A percentile compares a stretch with the other conserved stretches of the same genome.
These are phyloP conservation scores for Coelastrella sp. DNA, from an alignment of 139 green algal genomes.

Conservation along the genomic window DNA sequence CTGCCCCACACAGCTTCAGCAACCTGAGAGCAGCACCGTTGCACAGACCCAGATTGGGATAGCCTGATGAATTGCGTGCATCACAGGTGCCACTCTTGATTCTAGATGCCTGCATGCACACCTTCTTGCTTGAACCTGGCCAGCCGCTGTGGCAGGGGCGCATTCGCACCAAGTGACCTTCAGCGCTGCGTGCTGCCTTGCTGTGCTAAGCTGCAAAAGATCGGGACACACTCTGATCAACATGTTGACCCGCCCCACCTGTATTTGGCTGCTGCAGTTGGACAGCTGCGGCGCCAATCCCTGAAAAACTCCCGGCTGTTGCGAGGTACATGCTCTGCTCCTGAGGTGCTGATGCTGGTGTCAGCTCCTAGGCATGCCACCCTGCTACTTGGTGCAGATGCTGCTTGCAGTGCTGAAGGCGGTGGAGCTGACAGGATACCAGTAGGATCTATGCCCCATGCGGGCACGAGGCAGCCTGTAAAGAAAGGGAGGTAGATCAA, in stretches of 20 bases:
- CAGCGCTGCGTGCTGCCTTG: background rate
- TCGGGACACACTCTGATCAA: too few relatives aligned
- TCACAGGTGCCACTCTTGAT: too few relatives aligned
- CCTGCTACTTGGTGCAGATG: background rate
- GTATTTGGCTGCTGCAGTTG: constrained; percentile 34
- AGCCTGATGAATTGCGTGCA: too few relatives aligned
- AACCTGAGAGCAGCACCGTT: constrained; percentile 20
- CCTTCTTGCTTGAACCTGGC: background rate
- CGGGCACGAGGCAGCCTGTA: constrained; percentile 1
- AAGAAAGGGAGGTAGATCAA: background rate
- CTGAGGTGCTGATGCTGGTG: background rate
- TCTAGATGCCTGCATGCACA: too few relatives aligned
- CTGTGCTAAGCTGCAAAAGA: too few relatives aligned
- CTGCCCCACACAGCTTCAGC: constrained; percentile 17
- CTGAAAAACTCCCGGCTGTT: constrained; percentile 26
- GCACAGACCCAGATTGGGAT: too few relatives aligned
- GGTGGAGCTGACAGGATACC: background rate
- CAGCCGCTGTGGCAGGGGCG: too few relatives aligned
- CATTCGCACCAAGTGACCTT: background rate
- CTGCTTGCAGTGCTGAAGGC: background rate
- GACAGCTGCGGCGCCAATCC: constrained; percentile 12
- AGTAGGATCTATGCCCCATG: constrained; percentile 15
- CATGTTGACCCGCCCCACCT: background rate
- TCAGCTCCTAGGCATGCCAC: background rate
- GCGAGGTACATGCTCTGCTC: background rate